phyloP scores from a whole-genome alignment of 2,329 filamentous ascomycete genomes.

The Claviceps sp. region DNA sequence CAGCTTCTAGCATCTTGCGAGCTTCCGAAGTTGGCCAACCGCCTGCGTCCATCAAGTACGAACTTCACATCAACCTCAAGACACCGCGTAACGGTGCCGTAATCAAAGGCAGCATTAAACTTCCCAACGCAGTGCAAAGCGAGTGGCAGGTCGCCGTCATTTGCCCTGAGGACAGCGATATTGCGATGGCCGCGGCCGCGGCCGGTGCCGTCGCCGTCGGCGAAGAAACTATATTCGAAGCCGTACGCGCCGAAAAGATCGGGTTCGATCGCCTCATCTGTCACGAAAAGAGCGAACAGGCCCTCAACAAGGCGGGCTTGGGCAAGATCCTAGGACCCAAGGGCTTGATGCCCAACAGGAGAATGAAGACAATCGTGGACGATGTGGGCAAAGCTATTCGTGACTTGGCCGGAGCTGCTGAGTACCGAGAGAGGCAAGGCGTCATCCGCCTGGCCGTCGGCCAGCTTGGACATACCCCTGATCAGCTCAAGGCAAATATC shows the following conservation, averaged over 20 bases:
- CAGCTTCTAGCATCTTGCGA: slow-evolving; percentile 58
- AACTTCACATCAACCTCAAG: slow-evolving; percentile 69
- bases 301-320: slow-evolving; percentile 68
- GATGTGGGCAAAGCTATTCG: slow-evolving; percentile 63
- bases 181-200: slow-evolving; percentile 58
- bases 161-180: slow-evolving; percentile 65
- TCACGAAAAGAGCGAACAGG: slow-evolving; percentile 63
- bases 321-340: slow-evolving; percentile 75
- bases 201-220: slow-evolving; percentile 76
- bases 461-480: slow-evolving; percentile 76
- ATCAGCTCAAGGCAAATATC: slow-evolving; percentile 76
- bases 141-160: slow-evolving; percentile 85
- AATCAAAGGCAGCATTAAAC: slow-evolving; percentile 72
- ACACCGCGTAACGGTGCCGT: slow-evolving; percentile 77
- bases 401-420: slow-evolving; percentile 70
- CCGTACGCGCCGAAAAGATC: slow-evolving; percentile 59
- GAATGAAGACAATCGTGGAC: slow-evolving; percentile 77
- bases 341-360: slow-evolving; percentile 83
- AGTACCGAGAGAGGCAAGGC: slow-evolving; percentile 76
- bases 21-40: slow-evolving; percentile 81
- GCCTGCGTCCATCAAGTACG: slow-evolving; percentile 69
- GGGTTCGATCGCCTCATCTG: slow-evolving; percentile 85
- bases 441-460: slow-evolving; percentile 84
- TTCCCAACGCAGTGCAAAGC: slow-evolving; percentile 82
- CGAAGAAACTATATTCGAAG: slow-evolving; percentile 72